A percentile compares a stretch with the other conserved stretches of the same genome.
Conservation (phyloP, 2,329 filamentous ascomycete genomes). For the Cordyceps militaris region DNA sequence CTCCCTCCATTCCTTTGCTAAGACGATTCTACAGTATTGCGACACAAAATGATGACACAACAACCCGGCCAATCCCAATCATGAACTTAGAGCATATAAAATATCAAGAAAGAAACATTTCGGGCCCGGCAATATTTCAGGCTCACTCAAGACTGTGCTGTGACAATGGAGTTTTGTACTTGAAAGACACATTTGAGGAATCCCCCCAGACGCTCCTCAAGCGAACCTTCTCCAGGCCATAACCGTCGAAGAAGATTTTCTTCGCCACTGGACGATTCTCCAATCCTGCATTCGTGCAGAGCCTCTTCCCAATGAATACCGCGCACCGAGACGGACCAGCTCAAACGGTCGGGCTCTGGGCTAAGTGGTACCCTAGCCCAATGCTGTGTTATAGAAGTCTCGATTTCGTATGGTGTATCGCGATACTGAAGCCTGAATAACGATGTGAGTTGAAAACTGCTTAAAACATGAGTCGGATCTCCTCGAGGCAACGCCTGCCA, state of each 20-base stretch:
- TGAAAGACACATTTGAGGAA: conserved; percentile 26
- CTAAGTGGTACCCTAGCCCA: conserved; percentile 20
- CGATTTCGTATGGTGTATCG: conserved; percentile 26
- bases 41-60: conserved; percentile 29
- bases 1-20: neutral
- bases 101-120: neutral
- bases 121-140: neutral
- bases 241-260: conserved; percentile 22
- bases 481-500: conserved; percentile 13
- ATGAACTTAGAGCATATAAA: neutral
- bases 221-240: conserved; percentile 25
- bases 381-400: conserved; percentile 24
- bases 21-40: conserved; percentile 25
- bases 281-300: conserved; percentile 23
- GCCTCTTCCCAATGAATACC: conserved; percentile 31
- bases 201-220: conserved; percentile 22
- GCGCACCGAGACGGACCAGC: conserved; percentile 27
- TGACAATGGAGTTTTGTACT: neutral
- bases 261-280: conserved; percentile 24
- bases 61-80: conserved; percentile 13
- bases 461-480: neutral
- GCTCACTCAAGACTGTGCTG: neutral
- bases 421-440: conserved; percentile 24
- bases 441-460: conserved; percentile 20
- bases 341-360: conserved; percentile 17